Conservation (phyloP, 352 stramenopile genomes). For the Pythium vanterpoolii region DNA sequence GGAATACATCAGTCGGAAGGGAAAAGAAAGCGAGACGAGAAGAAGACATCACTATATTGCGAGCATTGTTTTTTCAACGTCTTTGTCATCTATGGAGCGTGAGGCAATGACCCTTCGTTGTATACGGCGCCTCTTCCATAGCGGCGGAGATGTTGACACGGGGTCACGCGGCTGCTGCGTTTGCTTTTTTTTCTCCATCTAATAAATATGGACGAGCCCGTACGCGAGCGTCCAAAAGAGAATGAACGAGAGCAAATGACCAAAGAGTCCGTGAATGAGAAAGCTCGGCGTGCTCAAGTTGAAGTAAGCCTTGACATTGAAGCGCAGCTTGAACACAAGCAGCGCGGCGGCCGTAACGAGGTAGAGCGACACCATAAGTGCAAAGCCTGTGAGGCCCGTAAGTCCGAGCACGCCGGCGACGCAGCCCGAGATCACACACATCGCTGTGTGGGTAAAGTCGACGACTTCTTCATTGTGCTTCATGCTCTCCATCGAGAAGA, state of each 20-base stretch:
- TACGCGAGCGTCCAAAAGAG: conserved; percentile 89
- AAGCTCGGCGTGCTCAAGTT: conserved; percentile 67
- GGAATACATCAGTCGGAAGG: background rate
- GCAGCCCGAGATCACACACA: conserved; percentile 80
- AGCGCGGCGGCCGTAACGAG: conserved; percentile 60
- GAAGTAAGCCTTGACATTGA: conserved; percentile 79
- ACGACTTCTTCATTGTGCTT: conserved; percentile 75
- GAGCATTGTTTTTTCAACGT: background rate
- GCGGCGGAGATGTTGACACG: no score
- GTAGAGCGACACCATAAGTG: conserved; percentile 64
- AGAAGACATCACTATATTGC: conserved; percentile 8
- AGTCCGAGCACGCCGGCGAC: conserved; percentile 80
- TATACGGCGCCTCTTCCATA: no score
- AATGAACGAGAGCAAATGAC: conserved; percentile 81
- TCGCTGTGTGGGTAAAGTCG: conserved; percentile 79
- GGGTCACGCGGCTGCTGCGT: no score
- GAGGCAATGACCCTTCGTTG: background rate
- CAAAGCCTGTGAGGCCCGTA: conserved; percentile 72
- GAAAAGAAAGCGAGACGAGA: background rate
- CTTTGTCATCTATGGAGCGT: background rate
- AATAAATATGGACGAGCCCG: conserved; percentile 91
- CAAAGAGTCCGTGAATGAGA: conserved; percentile 68
- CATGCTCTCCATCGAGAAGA: conserved; percentile 88
- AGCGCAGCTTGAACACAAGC: conserved; percentile 69
- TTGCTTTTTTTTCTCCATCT: conserved; percentile 8